Percentiles rank a stretch among this genome's conserved stretches.
phyloP scores from a whole-genome alignment of 805 yeast species.

The Clavispora fructus region DNA sequence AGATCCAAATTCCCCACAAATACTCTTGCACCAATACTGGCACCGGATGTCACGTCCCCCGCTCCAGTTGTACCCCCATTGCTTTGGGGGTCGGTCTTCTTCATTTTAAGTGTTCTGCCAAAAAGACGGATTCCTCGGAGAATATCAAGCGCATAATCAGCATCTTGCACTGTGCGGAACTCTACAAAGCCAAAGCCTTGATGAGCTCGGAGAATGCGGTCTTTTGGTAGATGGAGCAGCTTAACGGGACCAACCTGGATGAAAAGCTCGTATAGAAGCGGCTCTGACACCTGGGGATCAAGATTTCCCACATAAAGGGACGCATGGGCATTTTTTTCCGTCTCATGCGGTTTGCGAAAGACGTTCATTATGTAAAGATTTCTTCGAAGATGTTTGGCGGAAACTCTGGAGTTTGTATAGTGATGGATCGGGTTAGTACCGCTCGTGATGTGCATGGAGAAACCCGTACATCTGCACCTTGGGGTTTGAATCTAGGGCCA shows the following conservation, averaged over 20 bases:
- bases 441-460: neutral
- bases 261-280: slow-evolving; percentile 72
- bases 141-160: slow-evolving; percentile 60
- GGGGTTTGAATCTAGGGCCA: too few species aligned
- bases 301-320: slow-evolving; percentile 80
- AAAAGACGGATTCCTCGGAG: slow-evolving; percentile 57
- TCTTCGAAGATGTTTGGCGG: too few species aligned
- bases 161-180: slow-evolving; percentile 53
- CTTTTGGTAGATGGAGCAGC: slow-evolving; percentile 71
- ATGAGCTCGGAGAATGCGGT: slow-evolving; percentile 60
- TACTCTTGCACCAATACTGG: slow-evolving; percentile 45
- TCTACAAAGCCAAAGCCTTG: slow-evolving; percentile 91
- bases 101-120: slow-evolving; percentile 57
- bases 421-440: neutral
- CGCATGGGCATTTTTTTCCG: slow-evolving; percentile 54
- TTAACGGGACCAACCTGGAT: slow-evolving; percentile 79
- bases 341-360: slow-evolving; percentile 31
- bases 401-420: too few species aligned
- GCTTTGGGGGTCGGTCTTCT: slow-evolving; percentile 37
- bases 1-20: slow-evolving; percentile 61
- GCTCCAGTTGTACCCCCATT: slow-evolving; percentile 1
- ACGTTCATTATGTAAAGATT: slow-evolving; percentile 19
- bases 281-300: slow-evolving; percentile 69
- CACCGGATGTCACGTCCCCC: neutral
- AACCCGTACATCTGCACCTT: neutral